Base-by-base conservation (phyloP, 495 filamentous ascomycete genomes). In the Parathielavia hyrcaniae region DNA sequence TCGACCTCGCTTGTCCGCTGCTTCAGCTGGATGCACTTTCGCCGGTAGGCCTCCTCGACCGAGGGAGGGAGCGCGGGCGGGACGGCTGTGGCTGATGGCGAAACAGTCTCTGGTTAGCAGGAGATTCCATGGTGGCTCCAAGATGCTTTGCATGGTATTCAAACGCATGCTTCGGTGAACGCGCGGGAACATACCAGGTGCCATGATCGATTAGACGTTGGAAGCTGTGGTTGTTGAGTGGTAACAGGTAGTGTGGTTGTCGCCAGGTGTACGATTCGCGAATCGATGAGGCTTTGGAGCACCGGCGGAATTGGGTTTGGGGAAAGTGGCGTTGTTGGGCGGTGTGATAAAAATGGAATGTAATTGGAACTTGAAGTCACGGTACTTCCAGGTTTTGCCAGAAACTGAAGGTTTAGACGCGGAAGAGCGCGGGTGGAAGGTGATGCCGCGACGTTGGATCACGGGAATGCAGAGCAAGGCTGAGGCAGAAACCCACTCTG, bases 1-100 rank as follows among this genome's bases (percentile, higher is more conserved):
- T 97, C 90, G 65, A 97, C 86, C 67, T 97, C 92, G 58, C 79
- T 84, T 53, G 96, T 86, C 41, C 95, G 89, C 62, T 86, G 85
- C 73, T 93, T 95, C 19, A 99, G 83, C 61, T 93, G 86, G 74
- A 96, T 91, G 71, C 95, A 97, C 82, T 99, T 99, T 65, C 86
- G 83, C 64, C 92, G 90, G 75, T 99, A 99, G 54, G 92, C 91
- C 66, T 89, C 85, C 73, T 99, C 95, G 45, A 97, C 90, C 32
- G 91, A 95, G 19, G 93, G 91, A 14, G 93, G 90, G n/a, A 91
- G 81, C 38, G 84, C 71, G 1, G 85, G 82, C 23, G 84, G 80
- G 43, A 76, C 67, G 19, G 71, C 57, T 47, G 76, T 69, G 55
- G 77, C 80, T 73, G 69, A 26, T 11, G 40, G 39, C 43, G 49